Evolutionary conservation across 1,284 basidiomycete species (phyloP).

Genomic region (Chalciporus sp.): DNA sequence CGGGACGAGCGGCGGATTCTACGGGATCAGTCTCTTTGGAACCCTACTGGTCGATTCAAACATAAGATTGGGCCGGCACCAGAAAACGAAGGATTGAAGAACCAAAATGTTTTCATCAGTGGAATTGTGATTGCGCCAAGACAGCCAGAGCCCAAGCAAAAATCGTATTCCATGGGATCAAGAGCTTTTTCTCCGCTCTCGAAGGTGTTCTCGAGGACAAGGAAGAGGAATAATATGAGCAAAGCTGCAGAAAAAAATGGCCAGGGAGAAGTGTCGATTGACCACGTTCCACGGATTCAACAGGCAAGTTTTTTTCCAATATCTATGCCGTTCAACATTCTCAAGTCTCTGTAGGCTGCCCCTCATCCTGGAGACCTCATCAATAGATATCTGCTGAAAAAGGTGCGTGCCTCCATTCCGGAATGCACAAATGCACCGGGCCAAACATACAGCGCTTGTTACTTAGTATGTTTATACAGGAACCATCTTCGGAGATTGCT

Average conservation of each 20-base stretch:
- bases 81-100: background rate
- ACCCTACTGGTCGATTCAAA: too few species aligned
- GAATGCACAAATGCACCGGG: too few species aligned
- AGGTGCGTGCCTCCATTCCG: background rate
- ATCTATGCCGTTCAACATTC: too few species aligned
- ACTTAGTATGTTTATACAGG: background rate
- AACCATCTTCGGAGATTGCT: background rate
- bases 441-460: too few species aligned
- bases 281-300: too few species aligned
- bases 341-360: background rate
- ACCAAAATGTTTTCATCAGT: slow-evolving; percentile 6
- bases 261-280: too few species aligned
- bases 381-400: background rate
- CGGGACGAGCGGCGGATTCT: too few species aligned
- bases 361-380: slow-evolving; percentile 7
- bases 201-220: too few species aligned
- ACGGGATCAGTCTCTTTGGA: too few species aligned
- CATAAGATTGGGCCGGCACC: background rate
- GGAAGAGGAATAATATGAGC: background rate
- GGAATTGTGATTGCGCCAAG: slow-evolving; percentile 5
- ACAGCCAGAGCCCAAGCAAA: background rate
- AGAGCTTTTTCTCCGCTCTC: background rate
- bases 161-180: background rate
- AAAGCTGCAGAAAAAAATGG: background rate
- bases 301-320: background rate